Percentiles rank a stretch among this genome's conserved stretches.
Conservation (phyloP, 179 eudicot genomes). For the Silene coronaria region DNA sequence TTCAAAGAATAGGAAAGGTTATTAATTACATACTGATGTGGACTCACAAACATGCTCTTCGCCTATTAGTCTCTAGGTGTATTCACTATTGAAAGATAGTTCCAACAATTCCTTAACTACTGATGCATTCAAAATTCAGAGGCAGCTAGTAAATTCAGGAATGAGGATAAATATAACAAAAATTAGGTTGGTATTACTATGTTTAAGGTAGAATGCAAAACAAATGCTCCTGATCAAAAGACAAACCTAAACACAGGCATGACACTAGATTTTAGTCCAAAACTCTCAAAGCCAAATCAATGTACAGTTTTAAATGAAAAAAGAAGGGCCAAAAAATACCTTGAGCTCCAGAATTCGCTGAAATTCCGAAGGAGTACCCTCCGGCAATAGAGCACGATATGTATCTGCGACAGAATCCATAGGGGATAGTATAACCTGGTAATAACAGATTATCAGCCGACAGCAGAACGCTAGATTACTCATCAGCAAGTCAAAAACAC, state of each 20-base stretch:
- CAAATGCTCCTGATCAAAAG: too few species aligned
- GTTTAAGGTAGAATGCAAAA: too few species aligned
- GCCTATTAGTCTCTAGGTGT: too few species aligned
- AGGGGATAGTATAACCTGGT: slow-evolving; percentile 90
- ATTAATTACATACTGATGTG: too few species aligned
- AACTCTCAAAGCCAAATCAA: too few species aligned
- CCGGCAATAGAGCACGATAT: slow-evolving; percentile 88
- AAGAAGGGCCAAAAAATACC: slow-evolving; percentile 35
- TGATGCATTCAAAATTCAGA: background rate
- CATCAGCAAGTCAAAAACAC: background rate
- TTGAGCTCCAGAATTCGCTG: slow-evolving; percentile 91
- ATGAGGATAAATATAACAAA: background rate
- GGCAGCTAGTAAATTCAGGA: background rate
- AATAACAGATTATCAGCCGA: slow-evolving; percentile 19
- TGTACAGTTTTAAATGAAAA: background rate
- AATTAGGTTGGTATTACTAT: too few species aligned
- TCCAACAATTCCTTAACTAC: background rate
- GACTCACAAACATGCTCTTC: too few species aligned
- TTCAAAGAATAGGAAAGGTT: too few species aligned
- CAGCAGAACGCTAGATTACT: background rate
- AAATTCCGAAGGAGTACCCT: slow-evolving; percentile 87
- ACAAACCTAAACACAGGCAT: too few species aligned
- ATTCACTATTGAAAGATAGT: background rate
- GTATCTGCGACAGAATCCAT: slow-evolving; percentile 95
- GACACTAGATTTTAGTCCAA: too few species aligned